These are phyloP conservation scores for Dothistroma septosporum DNA, from an alignment of 2,329 filamentous ascomycete species.

Conservation along the genomic window DNA sequence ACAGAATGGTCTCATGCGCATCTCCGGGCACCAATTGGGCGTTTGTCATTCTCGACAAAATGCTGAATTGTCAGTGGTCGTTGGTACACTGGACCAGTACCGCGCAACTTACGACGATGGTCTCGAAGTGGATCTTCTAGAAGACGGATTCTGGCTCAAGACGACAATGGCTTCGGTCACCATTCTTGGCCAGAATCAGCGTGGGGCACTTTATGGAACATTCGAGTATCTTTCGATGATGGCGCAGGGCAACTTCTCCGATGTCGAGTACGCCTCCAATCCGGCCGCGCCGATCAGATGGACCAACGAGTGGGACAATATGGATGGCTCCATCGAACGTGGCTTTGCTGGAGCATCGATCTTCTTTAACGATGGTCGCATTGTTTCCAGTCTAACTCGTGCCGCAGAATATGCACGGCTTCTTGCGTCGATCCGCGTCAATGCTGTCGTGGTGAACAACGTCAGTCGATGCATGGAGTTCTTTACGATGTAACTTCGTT, in stretches of 20 bases:
- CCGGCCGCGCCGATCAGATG: conserved; percentile 61
- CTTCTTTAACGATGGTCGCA: conserved; percentile 58
- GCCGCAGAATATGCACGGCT: conserved; percentile 61
- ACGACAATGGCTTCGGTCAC: conserved; percentile 46
- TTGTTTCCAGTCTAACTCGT: conserved; percentile 58
- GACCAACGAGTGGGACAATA: conserved; percentile 71
- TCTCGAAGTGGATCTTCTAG: conserved; percentile 38
- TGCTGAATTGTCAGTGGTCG: conserved; percentile 39
- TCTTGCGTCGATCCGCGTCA: conserved; percentile 62
- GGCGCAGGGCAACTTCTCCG: conserved; percentile 55
- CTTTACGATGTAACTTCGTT: background rate
- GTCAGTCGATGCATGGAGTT: too few relatives aligned
- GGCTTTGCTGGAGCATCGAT: conserved; percentile 66
- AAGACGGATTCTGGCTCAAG: conserved; percentile 61
- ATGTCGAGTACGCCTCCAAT: conserved; percentile 49
- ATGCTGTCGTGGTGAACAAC: conserved; percentile 66
- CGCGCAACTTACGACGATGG: conserved; percentile 29
- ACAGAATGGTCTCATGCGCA: conserved; percentile 53
- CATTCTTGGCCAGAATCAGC: conserved; percentile 63
- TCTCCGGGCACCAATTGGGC: conserved; percentile 47
- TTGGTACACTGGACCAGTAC: conserved; percentile 50
- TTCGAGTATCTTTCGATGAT: conserved; percentile 65
- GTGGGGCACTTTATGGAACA: conserved; percentile 64
- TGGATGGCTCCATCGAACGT: conserved; percentile 63
- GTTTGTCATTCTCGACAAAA: conserved; percentile 30